phyloP scores from a whole-genome alignment of 2,329 filamentous ascomycete species.

The Clonostachys byssicola region DNA sequence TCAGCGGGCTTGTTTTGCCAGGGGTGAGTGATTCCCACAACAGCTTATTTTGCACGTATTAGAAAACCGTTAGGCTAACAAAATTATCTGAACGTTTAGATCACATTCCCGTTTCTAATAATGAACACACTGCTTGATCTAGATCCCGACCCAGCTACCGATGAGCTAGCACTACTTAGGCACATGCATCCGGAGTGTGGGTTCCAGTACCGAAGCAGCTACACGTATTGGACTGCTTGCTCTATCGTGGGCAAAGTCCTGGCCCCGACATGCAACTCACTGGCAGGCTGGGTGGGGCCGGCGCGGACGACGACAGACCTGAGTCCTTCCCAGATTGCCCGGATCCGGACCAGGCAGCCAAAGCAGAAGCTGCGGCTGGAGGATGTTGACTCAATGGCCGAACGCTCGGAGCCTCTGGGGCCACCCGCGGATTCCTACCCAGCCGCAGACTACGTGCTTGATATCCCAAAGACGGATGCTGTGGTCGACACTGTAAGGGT shows the following conservation, averaged over 20 bases:
- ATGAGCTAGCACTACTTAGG: constrained; percentile 62
- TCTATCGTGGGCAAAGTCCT: constrained; percentile 75
- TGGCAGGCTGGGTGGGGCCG: constrained; percentile 73
- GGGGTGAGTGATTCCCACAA: constrained; percentile 43
- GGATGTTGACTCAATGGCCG: constrained; percentile 62
- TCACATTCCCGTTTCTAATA: constrained; percentile 66
- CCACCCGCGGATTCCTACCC: constrained; percentile 59
- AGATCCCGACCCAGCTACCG: constrained; percentile 63
- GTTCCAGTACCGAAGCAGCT: constrained; percentile 70
- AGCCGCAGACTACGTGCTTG: constrained; percentile 62
- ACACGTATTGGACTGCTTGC: constrained; percentile 72
- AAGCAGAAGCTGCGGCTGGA: constrained; percentile 50
- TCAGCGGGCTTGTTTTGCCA: constrained; percentile 69
- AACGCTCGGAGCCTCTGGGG: constrained; percentile 66
- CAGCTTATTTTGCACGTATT: neutral
- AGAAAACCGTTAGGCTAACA: neutral
- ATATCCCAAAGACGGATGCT: constrained; percentile 51
- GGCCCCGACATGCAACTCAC: constrained; percentile 64
- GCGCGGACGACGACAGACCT: constrained; percentile 65
- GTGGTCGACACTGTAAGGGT: constrained; percentile 59
- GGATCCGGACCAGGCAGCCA: constrained; percentile 57
- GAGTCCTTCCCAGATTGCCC: constrained; percentile 63
- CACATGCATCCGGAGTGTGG: constrained; percentile 66
- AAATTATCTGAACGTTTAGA: constrained; percentile 20
- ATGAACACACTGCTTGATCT: constrained; percentile 78